These are phyloP conservation scores for Spiraea crenata DNA, from an alignment of 331 rosid species.

Conservation along the genomic window DNA sequence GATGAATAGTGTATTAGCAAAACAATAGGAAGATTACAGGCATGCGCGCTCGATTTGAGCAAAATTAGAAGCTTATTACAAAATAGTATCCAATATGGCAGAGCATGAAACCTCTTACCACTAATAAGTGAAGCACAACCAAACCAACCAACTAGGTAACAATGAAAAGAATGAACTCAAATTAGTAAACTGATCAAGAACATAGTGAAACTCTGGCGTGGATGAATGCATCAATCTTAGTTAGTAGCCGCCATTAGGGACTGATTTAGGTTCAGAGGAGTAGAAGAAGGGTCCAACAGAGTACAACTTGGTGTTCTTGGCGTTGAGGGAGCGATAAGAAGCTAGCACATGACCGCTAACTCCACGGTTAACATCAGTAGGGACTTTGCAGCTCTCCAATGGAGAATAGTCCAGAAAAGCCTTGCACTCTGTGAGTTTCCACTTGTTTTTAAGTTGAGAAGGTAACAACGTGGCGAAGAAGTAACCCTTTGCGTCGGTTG, in stretches of 20 bases:
- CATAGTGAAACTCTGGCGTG: neutral
- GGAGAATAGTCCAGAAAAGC: conserved; percentile 28
- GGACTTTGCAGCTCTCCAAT: conserved; percentile 38
- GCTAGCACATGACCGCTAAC: conserved; percentile 39
- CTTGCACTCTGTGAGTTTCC: conserved; percentile 29
- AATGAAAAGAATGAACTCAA: neutral
- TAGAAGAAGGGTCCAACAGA: conserved; percentile 47
- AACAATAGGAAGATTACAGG: neutral
- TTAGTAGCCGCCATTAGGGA: conserved; percentile 15
- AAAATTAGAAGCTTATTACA: conserved; percentile 2
- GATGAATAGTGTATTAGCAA: neutral
- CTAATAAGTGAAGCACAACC: neutral
- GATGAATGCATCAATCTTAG: neutral
- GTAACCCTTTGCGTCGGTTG: conserved; percentile 31
- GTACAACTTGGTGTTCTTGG: conserved; percentile 30
- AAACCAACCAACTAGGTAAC: neutral
- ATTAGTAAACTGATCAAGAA: neutral
- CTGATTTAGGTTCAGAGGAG: conserved; percentile 25
- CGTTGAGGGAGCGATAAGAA: conserved; percentile 34
- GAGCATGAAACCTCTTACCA: neutral
- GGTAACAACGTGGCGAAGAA: conserved; percentile 25
- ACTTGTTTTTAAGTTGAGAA: conserved; percentile 4
- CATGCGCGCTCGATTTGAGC: neutral
- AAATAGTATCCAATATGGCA: neutral
- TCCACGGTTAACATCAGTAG: conserved; percentile 43